Evolutionary conservation across 1,284 basidiomycete genomes (phyloP), one percentile per base, ranked within the genome.

Genomic region (Pisolithus thermaeus): DNA sequence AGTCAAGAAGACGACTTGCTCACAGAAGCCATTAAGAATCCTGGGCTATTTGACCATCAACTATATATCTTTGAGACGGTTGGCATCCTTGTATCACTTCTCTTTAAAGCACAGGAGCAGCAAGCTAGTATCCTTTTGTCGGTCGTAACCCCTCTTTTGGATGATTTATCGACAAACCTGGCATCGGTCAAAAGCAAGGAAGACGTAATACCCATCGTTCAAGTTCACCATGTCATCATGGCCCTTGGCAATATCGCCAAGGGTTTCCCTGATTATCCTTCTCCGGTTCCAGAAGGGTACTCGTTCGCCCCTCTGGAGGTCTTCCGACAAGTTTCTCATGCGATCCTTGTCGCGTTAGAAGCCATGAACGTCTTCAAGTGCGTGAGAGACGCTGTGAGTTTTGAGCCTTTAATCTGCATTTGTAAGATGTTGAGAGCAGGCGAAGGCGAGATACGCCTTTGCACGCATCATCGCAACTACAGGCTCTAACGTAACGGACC

Each of bases 171-270:
- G 7, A 70, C 76, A 38, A 87, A 79, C 58, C 72, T 93, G 41
- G 83, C 85, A 58, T 74, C 76, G 16, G 67, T 71, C 23, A 75
- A 81, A 59, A 79, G 79, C 16, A 63, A 72, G 2, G 74, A 78
- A 48, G 88, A 92, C 59, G 71, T 90, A 7, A 67, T 87, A 44
- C 80, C 88, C 5, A 84, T 97, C 58, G 76, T 98, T 44, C 87
- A 87, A 65, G 84, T 94, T n/a, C 97, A 99, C 63, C 96, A 99
- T 70, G 79, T 90, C 58, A 90, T 99, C 64, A 90, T 97, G 80
- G 96, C 95, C 1, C 76, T 98, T 12, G 95, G 95, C 16, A 92
- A 92, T 62, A 83, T 99, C 50, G 91, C 94, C 45, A 97, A 98
- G 71, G 97, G 97, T 7, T 99, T 99, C 73, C 97, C 97, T 0